These are phyloP conservation scores for Aspergillus caelatus DNA, from an alignment of 2,329 filamentous ascomycete genomes.

Conservation along the genomic window DNA sequence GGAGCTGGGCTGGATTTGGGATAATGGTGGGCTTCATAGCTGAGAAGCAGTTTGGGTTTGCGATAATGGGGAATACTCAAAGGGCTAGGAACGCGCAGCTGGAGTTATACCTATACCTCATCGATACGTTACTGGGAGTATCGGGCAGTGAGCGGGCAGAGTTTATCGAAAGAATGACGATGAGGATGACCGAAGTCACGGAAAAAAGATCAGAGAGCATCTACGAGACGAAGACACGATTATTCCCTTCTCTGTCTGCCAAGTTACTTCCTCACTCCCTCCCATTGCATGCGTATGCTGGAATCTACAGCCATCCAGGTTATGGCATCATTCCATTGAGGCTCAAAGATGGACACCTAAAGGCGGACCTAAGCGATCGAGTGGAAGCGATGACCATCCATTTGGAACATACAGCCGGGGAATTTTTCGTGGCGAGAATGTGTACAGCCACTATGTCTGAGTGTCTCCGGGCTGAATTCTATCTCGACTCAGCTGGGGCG, in stretches of 20 bases:
- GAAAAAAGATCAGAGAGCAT: not conserved
- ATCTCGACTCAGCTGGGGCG: slow-evolving; percentile 12
- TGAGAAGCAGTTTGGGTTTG: slow-evolving; percentile 24
- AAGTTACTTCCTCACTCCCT: slow-evolving; percentile 14
- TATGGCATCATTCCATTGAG: slow-evolving; percentile 12
- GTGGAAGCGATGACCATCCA: slow-evolving; percentile 1
- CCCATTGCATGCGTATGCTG: slow-evolving; percentile 19
- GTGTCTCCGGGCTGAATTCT: slow-evolving; percentile 16
- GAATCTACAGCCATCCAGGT: slow-evolving; percentile 19
- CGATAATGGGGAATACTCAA: slow-evolving; percentile 26
- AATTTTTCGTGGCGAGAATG: slow-evolving; percentile 22
- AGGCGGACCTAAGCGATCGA: slow-evolving; percentile 18
- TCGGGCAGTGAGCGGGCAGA: slow-evolving; percentile 10
- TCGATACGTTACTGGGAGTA: slow-evolving; percentile 19
- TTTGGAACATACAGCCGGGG: slow-evolving; percentile 22
- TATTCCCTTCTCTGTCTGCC: slow-evolving; percentile 18
- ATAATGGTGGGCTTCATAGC: slow-evolving; percentile 28
- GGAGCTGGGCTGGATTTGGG: slow-evolving; percentile 26
- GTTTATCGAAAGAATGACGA: slow-evolving; percentile 6
- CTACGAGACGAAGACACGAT: slow-evolving; percentile 4
- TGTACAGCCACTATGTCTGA: not conserved
- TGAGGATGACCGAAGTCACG: not conserved
- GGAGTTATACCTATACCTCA: slow-evolving; percentile 18
- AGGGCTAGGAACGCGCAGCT: slow-evolving; percentile 14
- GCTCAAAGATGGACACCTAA: slow-evolving; percentile 3